Evolutionary conservation across 2,329 filamentous ascomycete species (phyloP), one percentile per base, ranked within the genome.

Genomic region (Pestalotiopsis sp.): DNA sequence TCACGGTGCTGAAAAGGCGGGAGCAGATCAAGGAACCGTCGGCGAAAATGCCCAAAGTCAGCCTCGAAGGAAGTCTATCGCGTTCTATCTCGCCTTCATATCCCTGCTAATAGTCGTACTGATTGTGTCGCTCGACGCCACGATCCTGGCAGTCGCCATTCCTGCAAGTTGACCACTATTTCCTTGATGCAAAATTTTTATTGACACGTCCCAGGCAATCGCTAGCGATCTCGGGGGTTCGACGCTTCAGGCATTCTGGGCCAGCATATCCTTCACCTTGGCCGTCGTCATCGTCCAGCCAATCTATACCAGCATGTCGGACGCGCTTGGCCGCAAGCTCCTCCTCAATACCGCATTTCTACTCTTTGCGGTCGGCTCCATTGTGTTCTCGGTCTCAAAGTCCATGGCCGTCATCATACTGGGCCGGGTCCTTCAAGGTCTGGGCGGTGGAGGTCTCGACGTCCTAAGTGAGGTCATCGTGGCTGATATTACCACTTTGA

Each of bases 281-380:
- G 73, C 69, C 20, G 72, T 75, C 41, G 72, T 75, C 36, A 67
- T 76, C 36, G 75, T 73, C 12, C 72, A 75, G 41, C 75, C 75
- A 3, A 60, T 76, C 17, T 78, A 73, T 57, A 72, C 72, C 49
- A 76, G 71, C 62, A 68, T 77, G 17, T 79, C 78, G 17, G 74
- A 78, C 41, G 69, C 76, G 4, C 71, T 80, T 12, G 78, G 78
- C 25, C 77, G 78, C 45, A 79, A 78, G 63, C 69, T 70, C 1
- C 74, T 74, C 9, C 72, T 80, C 11, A 76, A 78, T 59, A 68
- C 73, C 14, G 72, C 75, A 17, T 74, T 75, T 31, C 13, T 71
- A 2, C 70, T 85, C 73, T 84, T 75, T 62, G 81, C 67, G 4
- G 68, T 70, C 59, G 82, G 80, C 62, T 81, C 74, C 57, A 69